Evolutionary conservation across 805 yeast genomes (phyloP), one percentile per base, ranked within the genome.

Genomic region (Hanseniaspora jakobsenii): DNA sequence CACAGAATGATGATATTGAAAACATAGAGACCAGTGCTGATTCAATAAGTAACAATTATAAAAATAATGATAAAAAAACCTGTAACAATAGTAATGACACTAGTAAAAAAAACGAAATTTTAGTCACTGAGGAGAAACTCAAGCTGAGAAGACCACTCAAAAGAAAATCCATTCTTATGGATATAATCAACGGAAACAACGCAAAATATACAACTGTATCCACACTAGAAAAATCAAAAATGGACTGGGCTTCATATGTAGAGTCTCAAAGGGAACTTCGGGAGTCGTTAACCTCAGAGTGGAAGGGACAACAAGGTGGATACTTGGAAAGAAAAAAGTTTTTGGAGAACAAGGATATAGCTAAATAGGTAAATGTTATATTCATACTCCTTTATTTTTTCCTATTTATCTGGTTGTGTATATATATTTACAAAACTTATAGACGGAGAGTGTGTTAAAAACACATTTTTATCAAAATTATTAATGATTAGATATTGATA

Each of bases 161-260:
- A 56, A 69, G 94, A 51, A 79, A 82, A 3, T 77, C 89, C 21
- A 63, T 84, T 24, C 64, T 86, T 6, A 87, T 82, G 57, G 83
- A 79, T 47, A 86, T 86, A 29, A 71, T 85, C 36, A 66, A 74
- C 35, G 71, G 78, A 9, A 41, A 35, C 10, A 41, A 41, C 21
- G 69, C 81, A 2, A 74, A 79, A 50, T 77, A 81, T 52, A 76
- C 83, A 26, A 89, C 85, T 58, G 67, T 91, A 49, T 82, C 94
- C 19, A 91, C 98, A 0, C 66, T 91, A 51, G 97, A 91, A 58
- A 91, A 91, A 62, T 82, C 94, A 1, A 69, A 94, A 50, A 67
- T 91, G 40, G 98, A 91, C 62, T 91, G 97, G 94, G 93, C 94
- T 1, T 75, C 82, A 37, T 86, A 82, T 63, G 95, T 91, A 24